Evolutionary conservation across 140 eudicot genomes (phyloP).

Genomic region (Cichorium intybus): DNA sequence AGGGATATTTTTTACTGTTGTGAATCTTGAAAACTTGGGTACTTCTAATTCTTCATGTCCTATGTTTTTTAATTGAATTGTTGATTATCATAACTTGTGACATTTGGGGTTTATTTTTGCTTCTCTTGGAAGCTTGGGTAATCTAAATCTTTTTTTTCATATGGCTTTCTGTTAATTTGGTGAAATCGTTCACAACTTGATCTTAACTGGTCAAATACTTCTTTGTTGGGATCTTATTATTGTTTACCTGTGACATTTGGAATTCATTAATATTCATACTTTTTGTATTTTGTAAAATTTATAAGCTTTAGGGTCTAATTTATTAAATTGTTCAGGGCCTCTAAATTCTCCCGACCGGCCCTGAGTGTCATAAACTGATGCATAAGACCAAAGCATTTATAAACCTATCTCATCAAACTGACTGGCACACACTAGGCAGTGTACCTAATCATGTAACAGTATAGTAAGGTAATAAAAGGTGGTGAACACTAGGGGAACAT

Average conservation of each 20-base stretch:
- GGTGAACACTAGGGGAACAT: no score
- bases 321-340: no score
- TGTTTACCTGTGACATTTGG: background rate
- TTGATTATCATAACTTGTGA: background rate
- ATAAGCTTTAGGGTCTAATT: no score
- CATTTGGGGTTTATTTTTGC: background rate
- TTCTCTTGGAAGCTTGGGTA: slow-evolving; percentile 7
- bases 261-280: no score
- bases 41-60: background rate
- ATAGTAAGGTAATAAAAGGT: no score
- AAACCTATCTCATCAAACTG: no score
- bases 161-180: background rate
- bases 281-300: no score
- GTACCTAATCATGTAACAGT: no score
- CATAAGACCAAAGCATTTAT: no score
- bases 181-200: background rate
- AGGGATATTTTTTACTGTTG: background rate
- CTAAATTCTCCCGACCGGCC: no score
- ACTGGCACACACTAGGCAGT: no score
- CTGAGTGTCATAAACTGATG: no score
- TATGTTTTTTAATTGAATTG: background rate
- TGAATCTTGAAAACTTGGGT: background rate
- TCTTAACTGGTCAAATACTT: background rate
- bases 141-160: background rate
- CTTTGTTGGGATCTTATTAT: background rate